A percentile compares a stretch with the other conserved stretches of the same genome.
phyloP scores from a whole-genome alignment of 768 basidiomycete species.

The Tremella mesenterica region DNA sequence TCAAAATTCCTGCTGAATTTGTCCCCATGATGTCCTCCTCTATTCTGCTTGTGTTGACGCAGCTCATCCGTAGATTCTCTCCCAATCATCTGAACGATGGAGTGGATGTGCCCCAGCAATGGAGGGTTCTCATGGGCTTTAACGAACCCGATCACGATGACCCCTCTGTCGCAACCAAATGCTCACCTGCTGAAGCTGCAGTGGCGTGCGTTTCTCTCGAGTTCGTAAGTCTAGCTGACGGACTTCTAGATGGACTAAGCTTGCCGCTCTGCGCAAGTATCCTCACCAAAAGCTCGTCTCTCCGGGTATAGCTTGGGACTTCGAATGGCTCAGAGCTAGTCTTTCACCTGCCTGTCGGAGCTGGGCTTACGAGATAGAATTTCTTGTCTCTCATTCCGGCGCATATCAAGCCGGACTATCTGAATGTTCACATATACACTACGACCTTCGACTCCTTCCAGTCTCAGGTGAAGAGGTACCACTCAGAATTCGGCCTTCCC shows the following conservation, averaged over 20 bases:
- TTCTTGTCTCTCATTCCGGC: slow-evolving; percentile 20
- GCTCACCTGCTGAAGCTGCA: slow-evolving; percentile 11
- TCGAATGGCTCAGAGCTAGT: slow-evolving; percentile 29
- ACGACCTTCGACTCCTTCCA: slow-evolving; percentile 34
- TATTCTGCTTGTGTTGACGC: slow-evolving; percentile 1
- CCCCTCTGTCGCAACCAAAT: slow-evolving; percentile 12
- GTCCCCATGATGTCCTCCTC: slow-evolving; percentile 38
- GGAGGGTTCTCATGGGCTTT: slow-evolving; percentile 23
- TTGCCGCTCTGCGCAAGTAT: slow-evolving; percentile 15
- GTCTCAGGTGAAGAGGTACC: slow-evolving; percentile 19
- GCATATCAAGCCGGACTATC: slow-evolving; percentile 18
- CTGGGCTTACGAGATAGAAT: slow-evolving; percentile 1
- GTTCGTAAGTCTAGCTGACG: neutral
- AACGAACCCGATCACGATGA: slow-evolving; percentile 37
- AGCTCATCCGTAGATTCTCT: slow-evolving; percentile 12
- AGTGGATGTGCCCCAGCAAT: slow-evolving; percentile 13
- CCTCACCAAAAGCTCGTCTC: slow-evolving; percentile 23
- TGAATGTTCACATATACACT: slow-evolving; percentile 36
- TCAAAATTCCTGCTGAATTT: slow-evolving; percentile 26
- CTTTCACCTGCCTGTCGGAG: neutral
- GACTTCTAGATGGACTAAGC: slow-evolving; percentile 20
- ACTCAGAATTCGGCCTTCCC: slow-evolving; percentile 19
- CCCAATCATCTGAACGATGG: slow-evolving; percentile 26
- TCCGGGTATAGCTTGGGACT: slow-evolving; percentile 26
- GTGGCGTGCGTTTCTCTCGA: slow-evolving; percentile 8